Evolutionary conservation across 306 rosid species (phyloP).

Genomic region (Fragaria nilgerrensis): DNA sequence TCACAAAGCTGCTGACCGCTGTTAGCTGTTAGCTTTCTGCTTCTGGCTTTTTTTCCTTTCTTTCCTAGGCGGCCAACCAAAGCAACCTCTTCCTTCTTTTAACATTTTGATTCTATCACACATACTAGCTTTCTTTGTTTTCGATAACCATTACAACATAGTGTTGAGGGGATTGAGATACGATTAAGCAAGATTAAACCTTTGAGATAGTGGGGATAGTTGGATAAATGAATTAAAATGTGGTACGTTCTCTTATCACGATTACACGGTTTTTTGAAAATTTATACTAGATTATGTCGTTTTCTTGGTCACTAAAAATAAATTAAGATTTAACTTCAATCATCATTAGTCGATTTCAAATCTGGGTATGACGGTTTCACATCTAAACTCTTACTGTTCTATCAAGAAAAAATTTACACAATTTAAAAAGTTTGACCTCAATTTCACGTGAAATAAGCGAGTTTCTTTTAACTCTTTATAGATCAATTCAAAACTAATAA

Average conservation of each 20-base stretch:
- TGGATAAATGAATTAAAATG: background rate
- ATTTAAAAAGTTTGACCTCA: too few relatives aligned
- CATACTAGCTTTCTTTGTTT: background rate
- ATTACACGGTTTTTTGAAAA: too few relatives aligned
- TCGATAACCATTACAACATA: background rate
- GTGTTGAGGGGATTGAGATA: background rate
- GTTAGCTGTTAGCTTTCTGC: background rate
- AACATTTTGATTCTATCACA: background rate
- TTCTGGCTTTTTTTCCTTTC: background rate
- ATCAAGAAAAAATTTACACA: too few relatives aligned
- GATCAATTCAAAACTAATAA: too few relatives aligned
- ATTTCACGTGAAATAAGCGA: too few relatives aligned
- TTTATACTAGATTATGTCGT: too few relatives aligned
- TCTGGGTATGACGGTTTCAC: too few relatives aligned
- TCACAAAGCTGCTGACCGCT: background rate
- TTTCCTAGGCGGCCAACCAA: slow-evolving; percentile 5
- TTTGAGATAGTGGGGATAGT: background rate
- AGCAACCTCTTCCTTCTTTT: slow-evolving; percentile 1
- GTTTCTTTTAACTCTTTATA: too few relatives aligned
- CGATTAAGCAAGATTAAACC: background rate
- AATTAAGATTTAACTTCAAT: too few relatives aligned
- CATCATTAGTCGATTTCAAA: too few relatives aligned
- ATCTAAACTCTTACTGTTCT: too few relatives aligned
- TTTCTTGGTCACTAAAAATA: too few relatives aligned
- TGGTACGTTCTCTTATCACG: background rate